A percentile compares a stretch with the other conserved stretches of the same genome.
Evolutionary conservation across 2,329 filamentous ascomycete genomes (phyloP).

Genomic region (Stromatinia cepivora): DNA sequence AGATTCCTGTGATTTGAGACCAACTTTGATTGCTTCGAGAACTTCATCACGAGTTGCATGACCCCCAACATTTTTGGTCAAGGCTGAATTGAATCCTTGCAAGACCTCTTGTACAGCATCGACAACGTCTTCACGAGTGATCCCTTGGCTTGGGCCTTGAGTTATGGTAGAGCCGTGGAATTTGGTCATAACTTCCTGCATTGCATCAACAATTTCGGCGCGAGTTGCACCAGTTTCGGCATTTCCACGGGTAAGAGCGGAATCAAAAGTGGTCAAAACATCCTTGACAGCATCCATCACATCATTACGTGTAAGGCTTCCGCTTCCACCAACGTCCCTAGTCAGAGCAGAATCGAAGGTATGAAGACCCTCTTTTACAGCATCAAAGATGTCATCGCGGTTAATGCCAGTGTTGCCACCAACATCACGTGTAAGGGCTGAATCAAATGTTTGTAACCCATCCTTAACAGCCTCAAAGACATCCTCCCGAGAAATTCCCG

Average conservation of each 20-base stretch:
- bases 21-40: constrained; percentile 78
- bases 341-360: constrained; percentile 45
- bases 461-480: constrained; percentile 80
- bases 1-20: constrained; percentile 71
- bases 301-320: constrained; percentile 69
- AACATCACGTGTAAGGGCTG: constrained; percentile 19
- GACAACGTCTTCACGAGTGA: constrained; percentile 57
- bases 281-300: constrained; percentile 82
- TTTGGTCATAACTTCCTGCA: constrained; percentile 95
- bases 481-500: constrained; percentile 69
- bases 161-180: constrained; percentile 73
- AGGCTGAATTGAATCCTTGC: constrained; percentile 36
- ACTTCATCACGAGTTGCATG: constrained; percentile 80
- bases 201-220: constrained; percentile 40
- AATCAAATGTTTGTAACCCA: constrained; percentile 45
- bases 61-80: constrained; percentile 46
- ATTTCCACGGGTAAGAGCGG: constrained; percentile 57
- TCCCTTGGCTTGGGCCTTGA: constrained; percentile 74
- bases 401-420: constrained; percentile 54
- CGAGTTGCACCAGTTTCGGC: constrained; percentile 36
- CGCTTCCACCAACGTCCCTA: constrained; percentile 51
- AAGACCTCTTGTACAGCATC: constrained; percentile 47
- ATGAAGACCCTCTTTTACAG: constrained; percentile 73
- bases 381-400: constrained; percentile 81
- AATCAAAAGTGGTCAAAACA: constrained; percentile 60